These are phyloP conservation scores for Sporopachydermia lactativora DNA, from an alignment of 805 yeast species.

Conservation along the genomic window DNA sequence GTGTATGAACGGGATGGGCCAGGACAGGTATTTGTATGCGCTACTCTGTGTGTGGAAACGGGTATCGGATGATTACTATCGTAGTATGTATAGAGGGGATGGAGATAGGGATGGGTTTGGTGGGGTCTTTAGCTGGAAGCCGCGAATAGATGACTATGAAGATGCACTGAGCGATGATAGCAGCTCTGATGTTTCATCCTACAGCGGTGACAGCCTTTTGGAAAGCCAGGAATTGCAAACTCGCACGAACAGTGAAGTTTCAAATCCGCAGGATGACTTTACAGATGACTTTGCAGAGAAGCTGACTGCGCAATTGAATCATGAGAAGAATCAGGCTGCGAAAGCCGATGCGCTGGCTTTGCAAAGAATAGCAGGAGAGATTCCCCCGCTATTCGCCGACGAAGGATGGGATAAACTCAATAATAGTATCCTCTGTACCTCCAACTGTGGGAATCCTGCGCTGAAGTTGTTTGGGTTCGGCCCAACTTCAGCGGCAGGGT, in stretches of 20 bases:
- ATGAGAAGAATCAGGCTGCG: neutral
- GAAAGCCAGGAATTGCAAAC: constrained; percentile 5
- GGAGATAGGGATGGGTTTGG: constrained; percentile 3
- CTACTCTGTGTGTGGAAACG: constrained; percentile 77
- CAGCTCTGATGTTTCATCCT: constrained; percentile 20
- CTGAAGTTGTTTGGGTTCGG: constrained; percentile 81
- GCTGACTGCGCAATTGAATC: neutral
- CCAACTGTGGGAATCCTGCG: constrained; percentile 89
- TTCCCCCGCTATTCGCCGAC: constrained; percentile 74
- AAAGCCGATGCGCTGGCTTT: constrained; percentile 4
- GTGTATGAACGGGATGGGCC: constrained; percentile 72
- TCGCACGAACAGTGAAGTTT: neutral
- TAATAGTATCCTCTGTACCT: constrained; percentile 65
- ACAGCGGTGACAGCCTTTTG: constrained; percentile 6
- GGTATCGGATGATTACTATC: constrained; percentile 2
- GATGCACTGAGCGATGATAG: constrained; percentile 9
- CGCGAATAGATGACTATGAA: constrained; percentile 14
- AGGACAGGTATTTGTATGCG: constrained; percentile 83
- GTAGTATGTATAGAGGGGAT: constrained; percentile 2
- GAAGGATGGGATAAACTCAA: constrained; percentile 79
- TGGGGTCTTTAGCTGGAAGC: too few relatives aligned
- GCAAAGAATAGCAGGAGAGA: constrained; percentile 20
- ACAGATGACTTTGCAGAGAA: neutral
- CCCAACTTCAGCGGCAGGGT: constrained; percentile 81
- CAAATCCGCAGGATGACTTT: neutral